Conservation (phyloP, 306 rosid genomes). For the Glycine soja region DNA sequence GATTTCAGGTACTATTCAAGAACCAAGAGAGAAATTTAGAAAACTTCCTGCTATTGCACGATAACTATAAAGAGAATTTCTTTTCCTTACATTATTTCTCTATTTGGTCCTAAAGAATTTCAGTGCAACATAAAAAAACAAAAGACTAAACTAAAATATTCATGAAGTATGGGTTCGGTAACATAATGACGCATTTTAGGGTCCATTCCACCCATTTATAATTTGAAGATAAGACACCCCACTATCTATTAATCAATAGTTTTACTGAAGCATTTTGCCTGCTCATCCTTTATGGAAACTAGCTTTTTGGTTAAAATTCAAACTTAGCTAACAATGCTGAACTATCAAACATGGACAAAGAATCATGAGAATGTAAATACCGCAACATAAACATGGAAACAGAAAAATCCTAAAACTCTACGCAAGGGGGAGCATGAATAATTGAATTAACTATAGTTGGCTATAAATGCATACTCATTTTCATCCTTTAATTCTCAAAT, state of each 20-base stretch:
- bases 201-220: not conserved
- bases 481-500: too few relatives aligned
- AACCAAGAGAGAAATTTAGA: conserved; percentile 28
- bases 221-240: not conserved
- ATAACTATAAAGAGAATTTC: conserved; percentile 20
- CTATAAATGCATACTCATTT: not conserved
- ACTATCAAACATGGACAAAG: not conserved
- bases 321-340: not conserved
- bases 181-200: conserved; percentile 1
- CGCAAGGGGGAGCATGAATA: conserved; percentile 1
- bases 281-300: not conserved
- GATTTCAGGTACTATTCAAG: conserved; percentile 51
- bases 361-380: not conserved
- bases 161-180: not conserved
- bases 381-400: not conserved
- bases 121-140: not conserved
- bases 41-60: not conserved
- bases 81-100: not conserved
- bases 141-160: not conserved
- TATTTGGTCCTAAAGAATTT: conserved; percentile 1
- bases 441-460: not conserved
- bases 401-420: not conserved
- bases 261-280: conserved; percentile 7
- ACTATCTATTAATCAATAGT: not conserved
- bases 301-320: conserved; percentile 7